Evolutionary conservation across 306 rosid species (phyloP), one percentile per base, ranked within the genome.

Genomic region (Argentina anserina): DNA sequence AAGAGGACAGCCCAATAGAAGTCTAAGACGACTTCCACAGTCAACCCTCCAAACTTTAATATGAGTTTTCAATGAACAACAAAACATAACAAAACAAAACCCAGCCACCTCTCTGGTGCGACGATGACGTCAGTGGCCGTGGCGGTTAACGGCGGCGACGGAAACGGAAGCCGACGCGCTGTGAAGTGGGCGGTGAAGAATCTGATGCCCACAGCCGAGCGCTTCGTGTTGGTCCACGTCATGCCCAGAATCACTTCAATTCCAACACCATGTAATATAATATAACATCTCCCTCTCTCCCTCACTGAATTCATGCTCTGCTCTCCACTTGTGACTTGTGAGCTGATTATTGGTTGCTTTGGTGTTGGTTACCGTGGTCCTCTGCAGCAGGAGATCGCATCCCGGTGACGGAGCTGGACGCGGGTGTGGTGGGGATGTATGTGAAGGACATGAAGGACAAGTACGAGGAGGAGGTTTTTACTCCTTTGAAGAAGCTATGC

Each of bases 161-260:
- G 88, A 55, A 82, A 49, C 64, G 92, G 86, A 33, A 93, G 98
- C 89, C 81, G 81, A 33, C 84, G 97, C 70, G 97, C 98, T 14
- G 87, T 93, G 20, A 81, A 52, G 55, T 90, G 98, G 98, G 90
- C 98, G 42, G 81, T 82, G 69, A 81, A 86, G 73, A 89, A 93
- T 84, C 90, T 89, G 25, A 74, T 84, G 68, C 86, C 88, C 76
- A 79, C 68, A 74, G 88, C 94, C 62, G 92, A 83, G 84, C 87
- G 94, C 37, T 85, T 91, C 85, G 78, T 91, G 50, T 85, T 93
- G 73, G 89, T 93, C 73, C 97, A 91, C 80, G 97, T 93, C 41
- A 85, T 93, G 84, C 92, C 96, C 70, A 81, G 33, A 80, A 87
- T 90, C 86, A 70, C 89, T 71, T 85, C 86, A 6, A 85, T 93